phyloP scores from a whole-genome alignment of 768 basidiomycete genomes.

The Tulasnella sp. region DNA sequence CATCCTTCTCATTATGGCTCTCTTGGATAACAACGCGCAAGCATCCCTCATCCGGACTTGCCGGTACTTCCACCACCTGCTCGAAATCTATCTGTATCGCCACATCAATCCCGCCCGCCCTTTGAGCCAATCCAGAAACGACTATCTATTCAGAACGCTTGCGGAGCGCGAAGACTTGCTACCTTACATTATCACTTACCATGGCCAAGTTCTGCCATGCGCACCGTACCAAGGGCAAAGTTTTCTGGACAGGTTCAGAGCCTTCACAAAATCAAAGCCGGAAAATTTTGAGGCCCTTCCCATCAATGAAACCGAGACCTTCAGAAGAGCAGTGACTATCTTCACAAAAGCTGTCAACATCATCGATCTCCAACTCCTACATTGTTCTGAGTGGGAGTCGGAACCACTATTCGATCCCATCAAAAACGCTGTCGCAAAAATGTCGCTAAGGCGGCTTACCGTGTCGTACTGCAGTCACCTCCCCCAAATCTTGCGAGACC shows the following conservation, averaged over 20 bases:
- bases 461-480: background rate
- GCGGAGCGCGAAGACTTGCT: background rate
- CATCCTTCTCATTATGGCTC: background rate
- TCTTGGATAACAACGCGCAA: background rate
- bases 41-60: background rate
- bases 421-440: background rate
- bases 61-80: background rate
- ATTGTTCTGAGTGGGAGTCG: background rate
- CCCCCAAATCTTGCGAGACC: background rate
- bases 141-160: background rate
- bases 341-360: background rate
- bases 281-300: background rate
- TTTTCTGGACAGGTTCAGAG: background rate
- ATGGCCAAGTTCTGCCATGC: background rate
- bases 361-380: background rate
- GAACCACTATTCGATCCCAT: background rate
- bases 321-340: background rate
- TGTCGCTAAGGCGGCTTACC: background rate
- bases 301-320: background rate
- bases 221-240: too few species aligned
- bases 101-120: background rate
- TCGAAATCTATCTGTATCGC: background rate
- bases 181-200: background rate
- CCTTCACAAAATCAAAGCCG: background rate
- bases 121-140: background rate